These are phyloP conservation scores for Penicillium crystallinum DNA, from an alignment of 495 filamentous ascomycete species.

Conservation along the genomic window DNA sequence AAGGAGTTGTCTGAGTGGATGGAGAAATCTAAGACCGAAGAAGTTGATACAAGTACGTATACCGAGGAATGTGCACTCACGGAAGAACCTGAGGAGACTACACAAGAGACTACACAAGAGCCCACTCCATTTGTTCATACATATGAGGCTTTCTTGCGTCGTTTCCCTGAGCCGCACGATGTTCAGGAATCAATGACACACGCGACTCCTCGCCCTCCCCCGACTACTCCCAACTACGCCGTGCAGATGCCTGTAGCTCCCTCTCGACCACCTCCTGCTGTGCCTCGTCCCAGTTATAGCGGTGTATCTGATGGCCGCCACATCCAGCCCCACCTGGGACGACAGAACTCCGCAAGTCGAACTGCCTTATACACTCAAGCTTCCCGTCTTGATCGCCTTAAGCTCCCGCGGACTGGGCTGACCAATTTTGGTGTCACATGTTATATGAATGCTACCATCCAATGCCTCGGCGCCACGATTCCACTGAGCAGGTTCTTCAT, in stretches of 20 bases:
- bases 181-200: constrained; percentile 72
- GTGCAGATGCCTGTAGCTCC: constrained; percentile 40
- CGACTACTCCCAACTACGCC: constrained; percentile 31
- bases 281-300: constrained; percentile 81
- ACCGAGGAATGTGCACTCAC: constrained; percentile 34
- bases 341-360: constrained; percentile 42
- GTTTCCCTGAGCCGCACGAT: constrained; percentile 67
- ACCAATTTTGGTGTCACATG: constrained; percentile 77
- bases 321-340: constrained; percentile 46
- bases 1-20: constrained; percentile 58
- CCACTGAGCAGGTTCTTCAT: constrained; percentile 66
- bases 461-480: constrained; percentile 72
- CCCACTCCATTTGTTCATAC: constrained; percentile 45
- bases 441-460: constrained; percentile 86
- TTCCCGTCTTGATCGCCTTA: constrained; percentile 39
- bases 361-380: constrained; percentile 42
- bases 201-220: constrained; percentile 23
- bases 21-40: constrained; percentile 53
- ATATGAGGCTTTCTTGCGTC: constrained; percentile 75
- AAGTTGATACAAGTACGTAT: constrained; percentile 43
- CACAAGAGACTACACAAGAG: constrained; percentile 29
- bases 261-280: constrained; percentile 72
- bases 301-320: constrained; percentile 69
- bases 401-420: constrained; percentile 67
- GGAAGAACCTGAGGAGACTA: constrained; percentile 33